Base-by-base conservation (phyloP, 352 stramenopile genomes). In the Phytophthora sp. region DNA sequence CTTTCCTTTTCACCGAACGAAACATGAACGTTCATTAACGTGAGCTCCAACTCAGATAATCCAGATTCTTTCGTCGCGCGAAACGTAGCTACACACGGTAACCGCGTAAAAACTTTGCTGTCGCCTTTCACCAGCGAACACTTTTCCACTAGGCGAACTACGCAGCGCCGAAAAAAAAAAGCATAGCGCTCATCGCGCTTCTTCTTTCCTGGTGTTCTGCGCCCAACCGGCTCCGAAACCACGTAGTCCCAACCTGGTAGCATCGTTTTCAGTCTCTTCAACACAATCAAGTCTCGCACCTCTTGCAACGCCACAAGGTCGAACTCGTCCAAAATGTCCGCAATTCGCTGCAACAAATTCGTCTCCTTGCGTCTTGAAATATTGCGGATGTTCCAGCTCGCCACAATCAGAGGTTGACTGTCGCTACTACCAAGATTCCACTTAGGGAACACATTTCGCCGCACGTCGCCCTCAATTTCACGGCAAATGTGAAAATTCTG, bases 331-430 rank as follows among this genome's bases (percentile, higher is more conserved):
- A 91, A 51, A 31, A 86, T 51, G 1, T 75, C 67, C 3, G 65
- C 66, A 21, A 93, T 87, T n/a, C 74, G 72, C 17, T 82, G 18
- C 3, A 89, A 43, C 4, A 75, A 54, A 27, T 54, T 49, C 10
- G 64, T 59, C 5, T 83, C 69, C 31, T 81, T 78, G n/a, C 51
- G 60, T 21, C 69, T 74, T 3, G 82, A 91, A 54, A 91, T 58
- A 41, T 90, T 88, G 66, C 79, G 78, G n/a, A 93, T 81, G 24
- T 93, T 93, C 79, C 78, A 91, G 50, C 79, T 88, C 0, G 76
- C 84, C 6, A 90, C 52, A 30, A 92, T 56, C 17, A 92, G 20
- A 18, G 62, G 60, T 21, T 23, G 54, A 18, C 62, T 52, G 11
- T 27, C 21, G 41, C 37, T 11, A 10, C 39, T n/a, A 44, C 11